Base-by-base conservation (phyloP, 1,139 yeast species). In the Geotrichum macrosporum region DNA sequence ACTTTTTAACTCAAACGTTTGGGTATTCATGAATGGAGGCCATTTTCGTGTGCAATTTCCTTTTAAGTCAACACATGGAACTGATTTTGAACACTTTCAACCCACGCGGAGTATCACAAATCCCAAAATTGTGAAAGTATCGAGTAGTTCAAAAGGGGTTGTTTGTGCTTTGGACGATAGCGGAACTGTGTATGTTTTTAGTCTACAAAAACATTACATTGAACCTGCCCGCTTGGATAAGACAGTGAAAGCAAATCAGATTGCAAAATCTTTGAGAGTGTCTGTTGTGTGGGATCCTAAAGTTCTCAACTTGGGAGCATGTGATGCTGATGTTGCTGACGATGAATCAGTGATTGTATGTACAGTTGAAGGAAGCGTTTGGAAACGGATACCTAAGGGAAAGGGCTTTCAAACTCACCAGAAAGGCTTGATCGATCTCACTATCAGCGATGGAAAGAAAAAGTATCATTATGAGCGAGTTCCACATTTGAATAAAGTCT, bases 311-410 rank as follows among this genome's bases (percentile, higher is more conserved):
- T 46, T 63, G 50, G 57, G 56, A 3, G 71, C 64, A 40, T 65
- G 72, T 2, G 94, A 85, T 64, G 75, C 84, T 34, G 92, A 80
- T 60, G 73, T 82, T 37, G 76, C 84, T 1, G 70, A 67, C 22
- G 86, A 82, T 57, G 95, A 94, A 0, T 78, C 86, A 0, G 64
- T 85, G 1, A 69, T 86, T 1, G 62, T 87, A 1, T 77, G 85
- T 53, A 83, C 94, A 0, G 65, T 72, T 31, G 77, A 78, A 47
- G 95, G 95, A 0, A 73, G 81, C 9, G 84, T 78, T 0, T 85
- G 63, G 62, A 50, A 54, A 63, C 50, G 50, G 26, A 47, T 27
- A 5, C 64, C 62, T 63, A 65, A 66, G 24, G 70, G 64, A 29
- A 55, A 31, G 45, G 36, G 38, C 5, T 4, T 20, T 41, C 52